A percentile compares a stretch with the other conserved stretches of the same genome.
Conservation (phyloP, 176 grass and related monocot genomes). For the Canna indica region DNA sequence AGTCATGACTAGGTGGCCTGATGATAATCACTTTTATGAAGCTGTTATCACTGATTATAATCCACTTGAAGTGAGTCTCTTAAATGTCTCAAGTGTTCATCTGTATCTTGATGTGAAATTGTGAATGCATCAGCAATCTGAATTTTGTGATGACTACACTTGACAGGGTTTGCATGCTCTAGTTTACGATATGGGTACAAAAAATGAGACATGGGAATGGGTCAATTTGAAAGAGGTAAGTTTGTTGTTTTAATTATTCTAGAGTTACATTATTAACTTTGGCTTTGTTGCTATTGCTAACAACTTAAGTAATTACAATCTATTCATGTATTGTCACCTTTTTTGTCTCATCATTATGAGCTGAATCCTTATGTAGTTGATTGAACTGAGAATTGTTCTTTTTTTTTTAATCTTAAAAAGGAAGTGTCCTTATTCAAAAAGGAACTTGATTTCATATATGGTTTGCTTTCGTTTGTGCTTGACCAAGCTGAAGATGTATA, state of each 20-base stretch:
- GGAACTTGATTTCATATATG: background rate
- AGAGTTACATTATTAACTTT: background rate
- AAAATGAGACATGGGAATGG: conserved; percentile 58
- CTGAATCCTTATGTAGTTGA: no score
- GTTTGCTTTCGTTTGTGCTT: background rate
- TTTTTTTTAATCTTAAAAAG: no score
- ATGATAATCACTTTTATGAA: conserved; percentile 89
- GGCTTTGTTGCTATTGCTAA: background rate
- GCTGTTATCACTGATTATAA: conserved; percentile 74
- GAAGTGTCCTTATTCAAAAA: background rate
- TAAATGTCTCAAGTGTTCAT: conserved; percentile 14
- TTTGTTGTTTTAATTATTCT: background rate
- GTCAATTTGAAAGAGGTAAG: conserved; percentile 80
- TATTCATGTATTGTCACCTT: background rate
- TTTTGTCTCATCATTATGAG: background rate
- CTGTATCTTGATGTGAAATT: conserved; percentile 17
- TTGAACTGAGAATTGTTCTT: background rate
- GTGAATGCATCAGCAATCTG: conserved; percentile 17
- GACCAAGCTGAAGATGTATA: no score
- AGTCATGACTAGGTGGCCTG: conserved; percentile 79
- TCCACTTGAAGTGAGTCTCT: conserved; percentile 47
- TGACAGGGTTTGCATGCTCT: conserved; percentile 68
- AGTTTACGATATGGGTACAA: conserved; percentile 65
- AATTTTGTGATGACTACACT: conserved; percentile 10
- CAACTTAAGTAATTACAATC: background rate